Percentiles rank a stretch among this genome's conserved stretches.
Conservation (phyloP, 2,329 filamentous ascomycete species). For the Eutypella sp. region DNA sequence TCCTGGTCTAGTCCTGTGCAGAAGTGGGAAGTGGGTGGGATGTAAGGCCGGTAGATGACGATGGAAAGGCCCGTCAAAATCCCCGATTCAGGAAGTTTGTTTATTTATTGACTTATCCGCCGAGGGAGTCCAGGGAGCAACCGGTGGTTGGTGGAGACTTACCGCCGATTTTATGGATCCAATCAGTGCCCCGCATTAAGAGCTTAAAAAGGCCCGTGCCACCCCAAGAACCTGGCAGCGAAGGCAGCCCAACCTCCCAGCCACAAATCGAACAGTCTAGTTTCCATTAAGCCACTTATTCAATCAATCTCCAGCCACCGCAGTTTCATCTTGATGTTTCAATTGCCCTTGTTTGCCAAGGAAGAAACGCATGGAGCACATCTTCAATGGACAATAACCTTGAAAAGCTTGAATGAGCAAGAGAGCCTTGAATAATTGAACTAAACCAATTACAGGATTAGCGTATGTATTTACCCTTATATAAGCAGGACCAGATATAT, state of each 20-base stretch:
- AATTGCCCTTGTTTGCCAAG: too few relatives aligned
- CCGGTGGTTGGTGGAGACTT: not conserved
- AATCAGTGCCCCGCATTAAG: constrained; percentile 3
- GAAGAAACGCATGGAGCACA: too few relatives aligned
- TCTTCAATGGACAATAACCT: too few relatives aligned
- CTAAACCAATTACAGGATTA: too few relatives aligned
- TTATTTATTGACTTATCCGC: constrained; percentile 26
- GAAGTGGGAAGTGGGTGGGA: not conserved
- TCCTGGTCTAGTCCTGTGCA: not conserved
- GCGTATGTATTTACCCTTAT: too few relatives aligned
- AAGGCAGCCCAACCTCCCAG: too few relatives aligned
- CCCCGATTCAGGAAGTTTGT: constrained; percentile 29
- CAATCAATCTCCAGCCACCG: not conserved
- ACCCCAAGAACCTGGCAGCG: not conserved
- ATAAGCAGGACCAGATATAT: too few relatives aligned
- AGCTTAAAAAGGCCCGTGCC: too few relatives aligned
- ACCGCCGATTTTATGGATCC: not conserved
- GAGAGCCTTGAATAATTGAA: too few relatives aligned
- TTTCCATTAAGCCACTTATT: not conserved
- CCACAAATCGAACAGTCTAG: not conserved
- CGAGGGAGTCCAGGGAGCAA: constrained; percentile 17
- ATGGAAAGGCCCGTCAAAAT: constrained; percentile 11
- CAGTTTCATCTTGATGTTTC: too few relatives aligned
- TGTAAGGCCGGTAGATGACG: not conserved
- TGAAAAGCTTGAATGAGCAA: too few relatives aligned